Conservation (phyloP, 2,329 filamentous ascomycete genomes). For the Ophiostoma himal-ulmi region DNA sequence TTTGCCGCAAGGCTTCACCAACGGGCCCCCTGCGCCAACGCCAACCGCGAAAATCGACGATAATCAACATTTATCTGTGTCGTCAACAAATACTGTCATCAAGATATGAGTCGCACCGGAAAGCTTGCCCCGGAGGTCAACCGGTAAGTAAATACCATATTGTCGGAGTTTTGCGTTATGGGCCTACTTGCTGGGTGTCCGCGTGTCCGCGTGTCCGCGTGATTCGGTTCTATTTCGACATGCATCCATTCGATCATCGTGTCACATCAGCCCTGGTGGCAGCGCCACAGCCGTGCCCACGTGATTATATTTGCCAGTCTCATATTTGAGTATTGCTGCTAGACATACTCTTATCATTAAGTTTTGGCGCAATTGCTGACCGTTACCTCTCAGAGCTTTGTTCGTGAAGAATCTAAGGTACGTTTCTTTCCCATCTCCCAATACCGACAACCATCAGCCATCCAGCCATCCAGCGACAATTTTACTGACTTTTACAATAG, state of each 20-base stretch:
- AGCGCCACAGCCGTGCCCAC: background rate
- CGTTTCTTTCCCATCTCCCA: constrained; percentile 32
- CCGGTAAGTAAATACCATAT: constrained; percentile 53
- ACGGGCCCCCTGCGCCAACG: constrained; percentile 4
- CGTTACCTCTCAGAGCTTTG: constrained; percentile 66
- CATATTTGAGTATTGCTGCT: background rate
- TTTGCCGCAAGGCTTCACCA: constrained; percentile 7
- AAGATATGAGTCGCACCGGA: constrained; percentile 91
- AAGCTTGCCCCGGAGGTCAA: constrained; percentile 99
- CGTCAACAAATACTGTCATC: constrained; percentile 34
- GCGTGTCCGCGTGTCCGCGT: background rate
- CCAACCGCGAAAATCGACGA: constrained; percentile 8
- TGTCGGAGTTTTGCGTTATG: background rate
- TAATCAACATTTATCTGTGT: constrained; percentile 18
- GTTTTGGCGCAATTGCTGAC: constrained; percentile 28
- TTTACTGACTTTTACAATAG: constrained; percentile 40
- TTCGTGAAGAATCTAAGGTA: constrained; percentile 99
- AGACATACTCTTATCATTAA: background rate
- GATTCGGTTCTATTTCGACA: constrained; percentile 2
- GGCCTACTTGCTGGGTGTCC: background rate
- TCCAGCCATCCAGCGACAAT: background rate
- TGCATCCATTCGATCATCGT: background rate
- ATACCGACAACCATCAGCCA: background rate
- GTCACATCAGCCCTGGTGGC: background rate
- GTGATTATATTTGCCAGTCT: background rate